Conservation (phyloP, 1,139 yeast species). For the Debaryomyces udenii region DNA sequence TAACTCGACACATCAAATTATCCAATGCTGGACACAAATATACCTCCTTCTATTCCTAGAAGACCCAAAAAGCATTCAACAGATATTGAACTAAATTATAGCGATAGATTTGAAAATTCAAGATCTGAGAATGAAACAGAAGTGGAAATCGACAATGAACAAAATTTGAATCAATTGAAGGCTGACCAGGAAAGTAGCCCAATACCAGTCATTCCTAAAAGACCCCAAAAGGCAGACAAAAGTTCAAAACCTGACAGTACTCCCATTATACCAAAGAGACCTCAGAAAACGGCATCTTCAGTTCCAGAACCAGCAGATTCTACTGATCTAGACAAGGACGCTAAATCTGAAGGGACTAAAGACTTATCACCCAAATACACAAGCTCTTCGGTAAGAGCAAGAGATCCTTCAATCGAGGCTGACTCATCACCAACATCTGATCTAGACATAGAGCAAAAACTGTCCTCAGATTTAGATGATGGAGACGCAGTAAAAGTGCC, state of each 20-base stretch:
- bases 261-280: conserved; percentile 25
- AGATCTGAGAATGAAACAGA: neutral
- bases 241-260: conserved; percentile 1
- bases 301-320: neutral
- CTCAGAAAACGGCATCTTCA: conserved; percentile 11
- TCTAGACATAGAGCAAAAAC: no score
- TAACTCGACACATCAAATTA: no score
- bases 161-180: neutral
- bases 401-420: neutral
- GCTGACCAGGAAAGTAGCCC: neutral
- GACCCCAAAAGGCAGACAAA: conserved; percentile 18
- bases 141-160: neutral
- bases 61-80: conserved; percentile 11
- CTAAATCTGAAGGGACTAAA: neutral
- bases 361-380: no score
- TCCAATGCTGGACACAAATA: conserved; percentile 5
- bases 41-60: conserved; percentile 12
- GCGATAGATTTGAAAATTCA: no score
- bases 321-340: conserved; percentile 6
- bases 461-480: no score
- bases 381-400: neutral
- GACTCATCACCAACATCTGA: no score
- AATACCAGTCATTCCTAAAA: conserved; percentile 24
- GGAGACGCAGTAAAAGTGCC: no score
- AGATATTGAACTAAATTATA: no score